These are phyloP conservation scores for Tricholoma terreum DNA, from an alignment of 768 basidiomycete genomes.

Conservation along the genomic window DNA sequence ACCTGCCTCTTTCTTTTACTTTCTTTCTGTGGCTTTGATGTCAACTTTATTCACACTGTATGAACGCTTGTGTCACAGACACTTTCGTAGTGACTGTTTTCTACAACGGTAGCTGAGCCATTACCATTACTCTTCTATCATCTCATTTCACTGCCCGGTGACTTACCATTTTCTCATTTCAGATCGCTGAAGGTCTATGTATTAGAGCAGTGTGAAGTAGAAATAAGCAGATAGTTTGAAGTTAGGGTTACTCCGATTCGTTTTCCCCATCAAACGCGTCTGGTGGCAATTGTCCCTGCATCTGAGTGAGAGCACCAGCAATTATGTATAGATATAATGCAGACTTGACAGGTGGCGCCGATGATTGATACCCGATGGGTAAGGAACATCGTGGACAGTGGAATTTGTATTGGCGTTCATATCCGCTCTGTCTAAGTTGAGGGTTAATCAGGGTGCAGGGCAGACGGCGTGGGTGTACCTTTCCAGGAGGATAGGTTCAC, in stretches of 20 bases:
- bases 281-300: slow-evolving; percentile 81
- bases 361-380: slow-evolving; percentile 74
- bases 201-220: neutral
- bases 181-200: neutral
- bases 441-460: slow-evolving; percentile 1
- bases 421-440: slow-evolving; percentile 50
- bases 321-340: slow-evolving; percentile 79
- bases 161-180: neutral
- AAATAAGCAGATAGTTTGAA: neutral
- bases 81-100: slow-evolving; percentile 50
- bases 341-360: slow-evolving; percentile 71
- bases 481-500: slow-evolving; percentile 73
- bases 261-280: slow-evolving; percentile 76
- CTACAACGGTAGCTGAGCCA: slow-evolving; percentile 88
- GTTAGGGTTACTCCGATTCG: slow-evolving; percentile 11
- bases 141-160: neutral
- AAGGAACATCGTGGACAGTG: slow-evolving; percentile 66
- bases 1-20: slow-evolving; percentile 1
- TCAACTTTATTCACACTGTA: slow-evolving; percentile 74
- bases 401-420: slow-evolving; percentile 75
- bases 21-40: slow-evolving; percentile 42
- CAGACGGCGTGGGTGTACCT: slow-evolving; percentile 46
- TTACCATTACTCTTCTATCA: neutral
- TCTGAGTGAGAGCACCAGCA: slow-evolving; percentile 78
- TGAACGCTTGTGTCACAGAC: slow-evolving; percentile 45